These are phyloP conservation scores for Stagonosporopsis tanaceti DNA, from an alignment of 2,329 filamentous ascomycete genomes.

Conservation along the genomic window DNA sequence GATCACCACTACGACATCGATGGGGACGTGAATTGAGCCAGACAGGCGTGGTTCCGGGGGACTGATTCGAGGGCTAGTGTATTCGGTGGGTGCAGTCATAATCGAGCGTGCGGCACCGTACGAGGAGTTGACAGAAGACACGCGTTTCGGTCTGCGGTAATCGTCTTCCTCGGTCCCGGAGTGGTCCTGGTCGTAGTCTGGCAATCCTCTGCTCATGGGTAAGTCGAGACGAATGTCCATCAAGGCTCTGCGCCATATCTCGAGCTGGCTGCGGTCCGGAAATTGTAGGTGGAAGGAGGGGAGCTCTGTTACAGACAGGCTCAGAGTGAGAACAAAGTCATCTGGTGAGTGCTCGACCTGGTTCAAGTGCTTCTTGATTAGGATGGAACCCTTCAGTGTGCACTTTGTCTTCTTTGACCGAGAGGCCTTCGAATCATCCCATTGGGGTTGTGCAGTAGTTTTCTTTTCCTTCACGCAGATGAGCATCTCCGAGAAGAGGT, in stretches of 20 bases:
- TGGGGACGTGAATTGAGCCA: constrained; percentile 79
- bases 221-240: constrained; percentile 81
- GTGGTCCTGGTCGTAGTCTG: constrained; percentile 78
- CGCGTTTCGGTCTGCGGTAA: constrained; percentile 72
- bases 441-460: constrained; percentile 66
- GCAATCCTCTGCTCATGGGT: constrained; percentile 62
- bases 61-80: constrained; percentile 71
- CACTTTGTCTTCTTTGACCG: constrained; percentile 72
- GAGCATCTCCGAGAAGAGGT: constrained; percentile 97
- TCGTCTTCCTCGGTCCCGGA: constrained; percentile 92
- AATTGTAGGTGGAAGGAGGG: constrained; percentile 95
- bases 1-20: constrained; percentile 95
- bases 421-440: constrained; percentile 64
- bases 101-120: constrained; percentile 84
- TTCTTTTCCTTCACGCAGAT: constrained; percentile 99
- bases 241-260: constrained; percentile 88
- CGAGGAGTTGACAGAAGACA: constrained; percentile 84
- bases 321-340: constrained; percentile 85
- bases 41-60: constrained; percentile 54
- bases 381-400: constrained; percentile 94
- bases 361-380: constrained; percentile 97
- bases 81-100: constrained; percentile 90
- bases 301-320: constrained; percentile 87
- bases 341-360: constrained; percentile 79
- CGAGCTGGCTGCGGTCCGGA: constrained; percentile 81